Evolutionary conservation across 2,329 filamentous ascomycete species (phyloP), one percentile per base, ranked within the genome.

Genomic region (Hypoxylon sp.): DNA sequence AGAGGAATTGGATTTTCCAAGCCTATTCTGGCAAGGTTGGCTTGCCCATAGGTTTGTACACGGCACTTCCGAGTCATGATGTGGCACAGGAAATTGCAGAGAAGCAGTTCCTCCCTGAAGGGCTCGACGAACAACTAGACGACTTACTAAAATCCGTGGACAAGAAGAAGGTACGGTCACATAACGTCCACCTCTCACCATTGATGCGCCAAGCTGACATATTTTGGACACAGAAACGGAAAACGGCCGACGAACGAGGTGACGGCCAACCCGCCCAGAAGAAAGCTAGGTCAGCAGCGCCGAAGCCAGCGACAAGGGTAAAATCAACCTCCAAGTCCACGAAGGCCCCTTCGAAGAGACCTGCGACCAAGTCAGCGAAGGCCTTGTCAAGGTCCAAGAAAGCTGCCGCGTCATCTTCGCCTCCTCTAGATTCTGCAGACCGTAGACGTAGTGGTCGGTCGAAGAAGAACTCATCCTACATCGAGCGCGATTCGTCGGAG

Each of bases 71-170:
- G 17, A 91, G 85, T 60, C 92, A 96, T 68, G 85, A 88, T 24
- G 84, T 87, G 45, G 93, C 93, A 0, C 90, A 95, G 70, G 86
- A 91, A 68, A 92, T 97, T 69, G 92, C 93, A 0, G 88, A 92
- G 73, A 96, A 89, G 79, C 88, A 89, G 56, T 97, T 90, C 72
- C 82, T 97, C 9, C 88, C 91, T 1, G 88, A 92, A 11, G 89
- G 88, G 20, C 75, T 91, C 15, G 89, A 91, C 35, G 89, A 93
- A 57, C 82, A 84, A 50, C 79, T 98, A 23, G 93, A 97, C 65
- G 85, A 87, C 17, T 74, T 87, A 29, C 70, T 89, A 21, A 79
- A 81, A 69, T 78, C 78, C 0, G 70, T 92, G 41, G 91, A 97
- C 57, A 87, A 88, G 67, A 87, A 96, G 73, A 92, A 88, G 79